Evolutionary conservation across 2,329 filamentous ascomycete genomes (phyloP), one percentile per base, ranked within the genome.

Genomic region (Aureobasidium sp.): DNA sequence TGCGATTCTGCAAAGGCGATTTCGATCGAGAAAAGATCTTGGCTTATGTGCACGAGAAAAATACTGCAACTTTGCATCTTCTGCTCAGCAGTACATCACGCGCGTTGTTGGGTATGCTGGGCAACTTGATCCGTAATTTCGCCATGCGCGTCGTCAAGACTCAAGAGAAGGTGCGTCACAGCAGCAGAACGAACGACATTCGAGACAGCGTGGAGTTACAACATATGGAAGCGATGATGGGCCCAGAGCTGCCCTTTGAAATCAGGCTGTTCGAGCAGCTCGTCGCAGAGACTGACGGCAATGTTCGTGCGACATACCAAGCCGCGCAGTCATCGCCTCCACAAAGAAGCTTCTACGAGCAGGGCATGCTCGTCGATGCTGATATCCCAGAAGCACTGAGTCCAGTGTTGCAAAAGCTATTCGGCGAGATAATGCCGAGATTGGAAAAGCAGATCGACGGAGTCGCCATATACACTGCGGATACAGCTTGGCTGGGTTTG

Each of bases 61-160:
- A 65, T 41, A 66, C 65, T 41, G 69, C 70, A 16, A 67, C 67
- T 3, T 54, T 76, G 30, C 68, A 73, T 63, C 78, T 95, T 15
- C 71, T 94, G 25, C 81, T 95, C 34, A 88, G 86, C 68, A 91
- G 88, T 34, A 85, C 88, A 58, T 87, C 87, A 11, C 84, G 91
- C 13, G 84, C 85, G 25, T 87, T 93, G 65, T 78, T 95, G 27
- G 84, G 84, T 30, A 85, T 88, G 34, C 79, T 86, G 52, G 89
- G 85, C 71, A 85, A 85, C 44, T 83, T 86, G 34, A 78, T 91
- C 62, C 54, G 47, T 9, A 65, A 69, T n/a, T 67, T 67, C 32
- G 61, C 70, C 32, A 64, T 68, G 49, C 64, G 64, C 41, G 27
- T 42, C 27, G 15, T 37, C 29, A 49, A 53, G 39, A 37, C 37